A percentile compares a stretch with the other conserved stretches of the same genome.
Conservation (phyloP, 2,329 filamentous ascomycete genomes). For the Cercospora nicotianae region DNA sequence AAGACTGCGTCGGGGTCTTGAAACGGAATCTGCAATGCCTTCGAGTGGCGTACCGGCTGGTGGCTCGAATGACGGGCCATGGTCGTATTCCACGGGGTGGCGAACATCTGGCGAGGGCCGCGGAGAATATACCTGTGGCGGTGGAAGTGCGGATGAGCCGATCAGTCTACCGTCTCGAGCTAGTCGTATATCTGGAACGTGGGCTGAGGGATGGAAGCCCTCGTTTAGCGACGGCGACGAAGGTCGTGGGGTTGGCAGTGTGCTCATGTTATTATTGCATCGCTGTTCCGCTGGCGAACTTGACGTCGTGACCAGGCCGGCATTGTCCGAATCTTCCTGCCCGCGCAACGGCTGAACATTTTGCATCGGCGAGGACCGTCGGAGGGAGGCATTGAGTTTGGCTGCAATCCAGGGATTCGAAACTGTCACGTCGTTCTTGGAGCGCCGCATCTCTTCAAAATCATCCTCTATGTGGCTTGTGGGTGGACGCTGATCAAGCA, state of each 20-base stretch:
- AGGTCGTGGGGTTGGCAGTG: constrained; percentile 34
- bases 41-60: constrained; percentile 29
- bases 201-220: constrained; percentile 27
- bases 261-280: not conserved
- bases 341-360: not conserved
- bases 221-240: constrained; percentile 34
- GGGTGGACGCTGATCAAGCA: constrained; percentile 22
- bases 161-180: constrained; percentile 28
- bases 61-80: constrained; percentile 11
- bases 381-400: constrained; percentile 44
- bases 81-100: constrained; percentile 15
- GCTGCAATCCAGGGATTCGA: constrained; percentile 54
- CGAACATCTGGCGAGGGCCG: constrained; percentile 4
- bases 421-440: constrained; percentile 36
- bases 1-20: constrained; percentile 24
- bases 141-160: constrained; percentile 17
- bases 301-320: not conserved
- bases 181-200: constrained; percentile 26
- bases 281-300: constrained; percentile 21
- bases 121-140: constrained; percentile 20
- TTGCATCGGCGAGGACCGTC: not conserved
- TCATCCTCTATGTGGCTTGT: constrained; percentile 27
- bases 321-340: not conserved
- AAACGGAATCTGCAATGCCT: constrained; percentile 28
- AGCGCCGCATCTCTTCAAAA: constrained; percentile 38